Base-by-base conservation (phyloP, 805 yeast genomes). In the Kodamaea jinghongensis region DNA sequence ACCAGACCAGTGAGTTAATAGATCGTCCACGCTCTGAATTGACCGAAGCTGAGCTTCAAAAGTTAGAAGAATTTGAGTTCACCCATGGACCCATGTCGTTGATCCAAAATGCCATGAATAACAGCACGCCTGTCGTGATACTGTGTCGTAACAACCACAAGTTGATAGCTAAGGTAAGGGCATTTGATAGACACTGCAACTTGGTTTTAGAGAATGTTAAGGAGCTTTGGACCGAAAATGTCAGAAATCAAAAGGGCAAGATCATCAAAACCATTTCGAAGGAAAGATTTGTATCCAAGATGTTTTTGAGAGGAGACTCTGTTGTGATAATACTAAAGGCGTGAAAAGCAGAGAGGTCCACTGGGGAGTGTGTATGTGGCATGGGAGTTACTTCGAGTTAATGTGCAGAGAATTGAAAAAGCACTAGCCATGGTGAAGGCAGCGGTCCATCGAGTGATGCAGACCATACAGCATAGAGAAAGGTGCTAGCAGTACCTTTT, bases 111-210 rank as follows among this genome's bases (percentile, higher is more conserved):
- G 89, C 98, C 0, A 83, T 88, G 29, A 75, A 80, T 44, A 75
- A 79, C 39, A 81, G 80, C 37, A 75, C 85, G 2, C 87, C 88
- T 17, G 87, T 93, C 4, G 76, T 93, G 43, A 85, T 93, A 44
- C 86, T 96, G 14, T 77, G 95, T 44, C 76, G 99, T 55, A 93
- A 93, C 60, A 90, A 91, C 61, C 96, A 90, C 58, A 93, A 93
- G 63, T 71, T 93, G 29, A 75, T 93, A 22, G 96, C 90, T 2
- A 79, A 86, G 49, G 93, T 93, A 36, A 86, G 86, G 55, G 97
- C 98, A 0, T 93, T 89, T 61, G 99, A 93, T 60, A 81, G 96
- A 56, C 99, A 93, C 63, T 84, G 96, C 47, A 93, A 93, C 61
- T 78, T 93, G 85, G 83, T 93, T 7, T 67, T 93, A 44, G 96